Percentiles rank a stretch among this genome's conserved stretches.
Evolutionary conservation across 129 eudicot species (phyloP).

Genomic region (Erigeron canadensis): DNA sequence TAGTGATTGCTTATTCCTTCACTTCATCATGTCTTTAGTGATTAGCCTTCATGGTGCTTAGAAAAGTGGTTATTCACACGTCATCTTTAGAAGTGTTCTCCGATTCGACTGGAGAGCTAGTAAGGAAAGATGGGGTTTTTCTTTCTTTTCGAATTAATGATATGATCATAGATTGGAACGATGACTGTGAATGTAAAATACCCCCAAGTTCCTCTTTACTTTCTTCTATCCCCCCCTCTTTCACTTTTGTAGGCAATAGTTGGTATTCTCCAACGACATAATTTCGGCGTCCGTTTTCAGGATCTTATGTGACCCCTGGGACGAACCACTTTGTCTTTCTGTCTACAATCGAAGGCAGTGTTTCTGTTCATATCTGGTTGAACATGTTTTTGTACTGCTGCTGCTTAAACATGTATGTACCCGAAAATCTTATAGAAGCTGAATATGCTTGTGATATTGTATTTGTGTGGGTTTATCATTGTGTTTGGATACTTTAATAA

Average conservation of each 20-base stretch:
- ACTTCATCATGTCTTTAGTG: neutral
- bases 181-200: no score
- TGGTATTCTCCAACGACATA: neutral
- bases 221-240: no score
- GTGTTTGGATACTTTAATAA: slow-evolving; percentile 20
- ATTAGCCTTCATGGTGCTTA: slow-evolving; percentile 9
- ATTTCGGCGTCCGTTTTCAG: slow-evolving; percentile 34
- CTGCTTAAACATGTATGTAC: slow-evolving; percentile 31
- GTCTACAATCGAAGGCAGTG: slow-evolving; percentile 84
- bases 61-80: slow-evolving; percentile 12
- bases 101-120: no score
- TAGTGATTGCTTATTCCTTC: slow-evolving; percentile 19
- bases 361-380: slow-evolving; percentile 92
- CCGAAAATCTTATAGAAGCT: slow-evolving; percentile 14
- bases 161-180: no score
- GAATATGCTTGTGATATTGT: slow-evolving; percentile 35
- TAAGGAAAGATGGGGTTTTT: no score
- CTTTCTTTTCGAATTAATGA: no score
- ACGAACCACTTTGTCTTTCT: slow-evolving; percentile 91
- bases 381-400: slow-evolving; percentile 27
- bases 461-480: slow-evolving; percentile 18
- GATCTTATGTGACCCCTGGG: slow-evolving; percentile 94
- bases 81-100: no score
- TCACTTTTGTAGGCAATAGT: neutral
- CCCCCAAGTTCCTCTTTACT: no score